These are phyloP conservation scores for Saturnispora hagleri DNA, from an alignment of 805 yeast genomes.

Conservation along the genomic window DNA sequence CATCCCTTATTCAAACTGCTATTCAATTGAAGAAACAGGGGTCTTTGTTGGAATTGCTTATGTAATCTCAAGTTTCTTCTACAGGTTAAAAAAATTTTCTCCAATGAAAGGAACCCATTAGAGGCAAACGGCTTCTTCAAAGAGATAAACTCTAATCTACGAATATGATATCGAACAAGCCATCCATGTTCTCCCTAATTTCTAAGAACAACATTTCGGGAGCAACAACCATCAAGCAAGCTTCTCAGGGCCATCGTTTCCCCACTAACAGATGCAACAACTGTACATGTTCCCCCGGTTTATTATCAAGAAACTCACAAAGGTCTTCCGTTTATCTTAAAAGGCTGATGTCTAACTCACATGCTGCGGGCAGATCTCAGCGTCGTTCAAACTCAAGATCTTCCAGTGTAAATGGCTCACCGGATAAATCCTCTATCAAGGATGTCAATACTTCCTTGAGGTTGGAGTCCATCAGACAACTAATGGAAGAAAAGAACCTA, in stretches of 20 bases:
- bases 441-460: conserved; percentile 52
- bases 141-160: not conserved
- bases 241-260: conserved; percentile 17
- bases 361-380: not conserved
- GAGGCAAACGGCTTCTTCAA: not conserved
- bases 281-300: conserved; percentile 81
- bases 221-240: conserved; percentile 23
- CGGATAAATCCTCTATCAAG: conserved; percentile 7
- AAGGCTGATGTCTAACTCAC: conserved; percentile 19
- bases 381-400: conserved; percentile 4
- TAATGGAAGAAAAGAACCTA: conserved; percentile 50
- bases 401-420: conserved; percentile 8
- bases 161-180: conserved; percentile 23
- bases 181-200: conserved; percentile 35
- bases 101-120: not conserved
- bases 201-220: conserved; percentile 26
- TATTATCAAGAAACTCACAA: conserved; percentile 56
- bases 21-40: not conserved
- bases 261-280: conserved; percentile 44
- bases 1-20: not conserved
- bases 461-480: conserved; percentile 47
- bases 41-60: not conserved
- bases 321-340: conserved; percentile 40
- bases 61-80: not conserved
- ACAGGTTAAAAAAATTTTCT: not conserved